phyloP scores from a whole-genome alignment of 2,329 filamentous ascomycete genomes.

The Dryadomyces quercivorus region DNA sequence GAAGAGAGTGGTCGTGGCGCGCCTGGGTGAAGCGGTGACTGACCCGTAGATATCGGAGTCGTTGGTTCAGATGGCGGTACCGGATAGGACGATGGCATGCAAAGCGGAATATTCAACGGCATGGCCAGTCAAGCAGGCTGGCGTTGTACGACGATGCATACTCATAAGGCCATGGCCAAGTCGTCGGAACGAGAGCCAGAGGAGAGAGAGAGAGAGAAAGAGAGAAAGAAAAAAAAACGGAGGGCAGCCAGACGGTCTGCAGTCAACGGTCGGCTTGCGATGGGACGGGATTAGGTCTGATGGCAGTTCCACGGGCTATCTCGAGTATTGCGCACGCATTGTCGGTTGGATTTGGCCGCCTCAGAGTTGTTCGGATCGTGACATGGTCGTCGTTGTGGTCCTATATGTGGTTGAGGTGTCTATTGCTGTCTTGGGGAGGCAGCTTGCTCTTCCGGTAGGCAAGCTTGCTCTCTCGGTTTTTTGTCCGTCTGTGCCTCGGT shows the following conservation, averaged over 20 bases:
- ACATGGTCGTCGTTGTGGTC: neutral
- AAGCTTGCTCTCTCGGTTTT: neutral
- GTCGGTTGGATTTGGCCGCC: neutral
- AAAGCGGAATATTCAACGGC: neutral
- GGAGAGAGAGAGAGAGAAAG: neutral
- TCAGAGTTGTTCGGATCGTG: neutral
- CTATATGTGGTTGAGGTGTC: neutral
- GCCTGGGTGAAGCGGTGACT: neutral
- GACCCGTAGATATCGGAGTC: neutral
- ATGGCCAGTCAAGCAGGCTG: neutral
- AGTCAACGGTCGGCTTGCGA: too few species aligned
- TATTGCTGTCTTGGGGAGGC: neutral
- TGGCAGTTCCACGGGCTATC: neutral
- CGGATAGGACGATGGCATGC: neutral
- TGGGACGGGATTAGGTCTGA: neutral
- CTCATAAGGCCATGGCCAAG: constrained; percentile 2
- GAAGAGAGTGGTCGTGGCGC: neutral
- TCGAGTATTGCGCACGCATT: neutral
- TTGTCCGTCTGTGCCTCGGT: neutral
- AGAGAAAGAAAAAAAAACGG: neutral
- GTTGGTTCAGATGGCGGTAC: neutral
- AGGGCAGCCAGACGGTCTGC: too few species aligned
- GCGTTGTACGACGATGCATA: neutral
- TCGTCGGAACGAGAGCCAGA: neutral
- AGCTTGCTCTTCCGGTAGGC: neutral